Percentiles rank a stretch among this genome's conserved stretches.
Evolutionary conservation across 1,284 basidiomycete species (phyloP).

Genomic region (Apiotrichum veenhuisii): DNA sequence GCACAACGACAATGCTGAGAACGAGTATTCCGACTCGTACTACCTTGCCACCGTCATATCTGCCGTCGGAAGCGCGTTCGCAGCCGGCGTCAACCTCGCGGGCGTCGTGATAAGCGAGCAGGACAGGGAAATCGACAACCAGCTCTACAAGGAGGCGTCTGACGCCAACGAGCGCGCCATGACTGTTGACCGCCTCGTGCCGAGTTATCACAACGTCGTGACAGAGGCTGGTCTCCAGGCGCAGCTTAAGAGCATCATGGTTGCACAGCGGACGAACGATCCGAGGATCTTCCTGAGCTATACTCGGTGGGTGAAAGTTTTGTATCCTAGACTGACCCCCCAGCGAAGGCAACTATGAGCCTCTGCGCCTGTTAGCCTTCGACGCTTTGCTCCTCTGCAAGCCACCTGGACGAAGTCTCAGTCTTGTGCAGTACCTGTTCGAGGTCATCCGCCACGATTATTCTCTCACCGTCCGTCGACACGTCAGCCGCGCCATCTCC

Average conservation of each 20-base stretch:
- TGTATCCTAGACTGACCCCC: no score
- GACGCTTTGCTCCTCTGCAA: constrained; percentile 89
- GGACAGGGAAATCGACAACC: constrained; percentile 24
- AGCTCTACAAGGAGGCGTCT: constrained; percentile 66
- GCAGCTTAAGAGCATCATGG: constrained; percentile 71
- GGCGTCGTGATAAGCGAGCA: constrained; percentile 8
- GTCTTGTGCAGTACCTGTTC: constrained; percentile 79
- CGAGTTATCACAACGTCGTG: constrained; percentile 90
- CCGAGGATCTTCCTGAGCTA: constrained; percentile 78
- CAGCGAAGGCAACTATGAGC: constrained; percentile 88
- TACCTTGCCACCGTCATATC: constrained; percentile 86
- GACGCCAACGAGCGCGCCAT: constrained; percentile 85
- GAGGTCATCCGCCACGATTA: constrained; percentile 84
- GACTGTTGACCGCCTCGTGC: constrained; percentile 90
- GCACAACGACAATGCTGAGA: constrained; percentile 93
- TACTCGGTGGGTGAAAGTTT: constrained; percentile 81
- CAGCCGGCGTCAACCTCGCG: constrained; percentile 25
- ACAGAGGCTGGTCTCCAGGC: constrained; percentile 87
- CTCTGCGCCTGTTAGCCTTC: constrained; percentile 86
- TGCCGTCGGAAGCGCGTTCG: constrained; percentile 59
- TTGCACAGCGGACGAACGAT: constrained; percentile 76
- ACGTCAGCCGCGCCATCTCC: constrained; percentile 79
- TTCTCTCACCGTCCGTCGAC: constrained; percentile 74
- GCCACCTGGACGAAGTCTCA: constrained; percentile 52
- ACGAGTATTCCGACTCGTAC: constrained; percentile 84